Evolutionary conservation across 352 stramenopile species (phyloP).

Genomic region (Phytophthora hybrid): DNA sequence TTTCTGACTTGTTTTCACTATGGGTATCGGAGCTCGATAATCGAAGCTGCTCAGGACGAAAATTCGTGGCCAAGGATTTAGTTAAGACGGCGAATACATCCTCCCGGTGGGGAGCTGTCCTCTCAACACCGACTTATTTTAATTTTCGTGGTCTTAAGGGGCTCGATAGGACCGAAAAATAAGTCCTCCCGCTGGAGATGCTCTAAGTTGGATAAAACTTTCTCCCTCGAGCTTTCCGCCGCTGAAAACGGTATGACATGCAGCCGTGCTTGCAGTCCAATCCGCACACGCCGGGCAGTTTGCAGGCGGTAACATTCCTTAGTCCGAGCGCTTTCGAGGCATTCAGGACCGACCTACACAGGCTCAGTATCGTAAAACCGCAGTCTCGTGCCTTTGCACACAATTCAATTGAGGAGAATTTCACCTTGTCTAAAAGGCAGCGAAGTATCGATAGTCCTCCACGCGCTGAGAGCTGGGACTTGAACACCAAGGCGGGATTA

Average conservation of each 20-base stretch:
- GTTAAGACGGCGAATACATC: too few species aligned
- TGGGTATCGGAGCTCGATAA: too few species aligned
- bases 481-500: neutral
- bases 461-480: neutral
- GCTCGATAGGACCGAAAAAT: too few species aligned
- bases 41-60: too few species aligned
- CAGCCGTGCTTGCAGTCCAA: constrained; percentile 1
- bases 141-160: too few species aligned
- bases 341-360: too few species aligned
- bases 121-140: too few species aligned
- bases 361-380: neutral
- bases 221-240: neutral
- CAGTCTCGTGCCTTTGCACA: neutral
- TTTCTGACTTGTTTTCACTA: too few species aligned
- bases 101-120: too few species aligned
- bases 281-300: constrained; percentile 2
- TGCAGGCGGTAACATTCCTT: neutral
- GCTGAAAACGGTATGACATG: neutral
- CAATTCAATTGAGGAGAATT: neutral
- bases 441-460: neutral
- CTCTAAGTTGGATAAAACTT: neutral
- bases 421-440: neutral
- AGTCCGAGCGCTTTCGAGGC: neutral
- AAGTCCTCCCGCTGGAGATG: too few species aligned
- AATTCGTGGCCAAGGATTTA: too few species aligned